Base-by-base conservation (phyloP, 2,329 filamentous ascomycete species). In the Calonectria pteridis region DNA sequence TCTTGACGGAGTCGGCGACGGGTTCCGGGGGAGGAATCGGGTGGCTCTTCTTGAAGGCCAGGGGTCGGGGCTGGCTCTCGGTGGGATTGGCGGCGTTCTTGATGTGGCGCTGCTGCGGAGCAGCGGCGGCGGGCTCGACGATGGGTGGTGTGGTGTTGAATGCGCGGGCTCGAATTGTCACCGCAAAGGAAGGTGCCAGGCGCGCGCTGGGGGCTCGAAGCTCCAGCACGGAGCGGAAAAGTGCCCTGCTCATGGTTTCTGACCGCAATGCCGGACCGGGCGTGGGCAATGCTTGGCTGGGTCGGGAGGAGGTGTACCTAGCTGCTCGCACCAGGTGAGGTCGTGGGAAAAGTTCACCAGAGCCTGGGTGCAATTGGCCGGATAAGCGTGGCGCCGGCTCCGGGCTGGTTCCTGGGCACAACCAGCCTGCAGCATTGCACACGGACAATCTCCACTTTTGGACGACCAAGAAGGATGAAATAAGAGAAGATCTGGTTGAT, bases 181-280 rank as follows among this genome's bases (percentile, higher is more conserved):
- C 77, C 50, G 80, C 73, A 69, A 81, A 77, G 40, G 79, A 73
- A 51, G 78, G 74, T 69, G 74, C 33, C 65, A 81, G 50, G 75
- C 77, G 74, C 70, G 75, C 53, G 78, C 77, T 78, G 64, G 88
- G 84, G 69, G 86, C 84, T 78, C 89, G 88, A 67, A 92, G 87
- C 87, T 93, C 91, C 84, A 92, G 83, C 59, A 91, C 85, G 84
- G 91, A 92, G 86, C 91, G 90, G 78, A 93, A 87, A 75, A 94
- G 85, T 76, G 90, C 88, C 82, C 91, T 88, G 82, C 89, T 91
- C 89, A 91, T 91, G 59, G 55, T 55, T 40, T 23, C 80, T 69
- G 76, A 81, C 76, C 71, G 77, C 78, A 79, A 75, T 80, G 74
- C 77, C 76, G 72, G 77, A 71, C 71, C 43, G 64, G 69, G 70